Evolutionary conservation across 345 rosid species (phyloP).

Genomic region (Pugionium dolabratum): DNA sequence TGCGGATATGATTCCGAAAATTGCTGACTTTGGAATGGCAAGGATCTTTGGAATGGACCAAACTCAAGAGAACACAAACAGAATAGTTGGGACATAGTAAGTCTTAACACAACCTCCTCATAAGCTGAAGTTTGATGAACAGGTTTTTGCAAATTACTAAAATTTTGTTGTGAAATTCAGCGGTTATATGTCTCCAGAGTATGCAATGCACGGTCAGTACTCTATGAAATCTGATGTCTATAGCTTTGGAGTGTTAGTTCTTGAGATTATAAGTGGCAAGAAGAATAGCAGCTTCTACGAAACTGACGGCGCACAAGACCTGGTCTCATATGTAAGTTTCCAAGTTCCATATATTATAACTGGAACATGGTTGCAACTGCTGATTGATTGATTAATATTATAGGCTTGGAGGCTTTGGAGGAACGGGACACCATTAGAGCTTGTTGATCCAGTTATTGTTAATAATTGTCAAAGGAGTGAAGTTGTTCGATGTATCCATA

Average conservation of each 20-base stretch:
- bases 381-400: neutral
- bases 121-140: neutral
- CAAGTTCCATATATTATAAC: no score
- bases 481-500: slow-evolving; percentile 31
- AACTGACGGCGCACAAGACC: slow-evolving; percentile 23
- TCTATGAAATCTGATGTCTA: slow-evolving; percentile 48
- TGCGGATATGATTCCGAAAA: slow-evolving; percentile 55
- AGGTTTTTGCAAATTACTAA: neutral
- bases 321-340: slow-evolving; percentile 36
- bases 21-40: slow-evolving; percentile 69
- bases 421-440: neutral
- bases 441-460: slow-evolving; percentile 11
- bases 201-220: slow-evolving; percentile 39
- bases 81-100: slow-evolving; percentile 66
- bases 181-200: slow-evolving; percentile 54
- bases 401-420: slow-evolving; percentile 42
- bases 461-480: slow-evolving; percentile 21
- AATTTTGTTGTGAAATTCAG: slow-evolving; percentile 15
- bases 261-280: slow-evolving; percentile 42
- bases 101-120: slow-evolving; percentile 10
- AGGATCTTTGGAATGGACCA: slow-evolving; percentile 49
- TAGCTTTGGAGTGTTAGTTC: slow-evolving; percentile 42
- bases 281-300: slow-evolving; percentile 32
- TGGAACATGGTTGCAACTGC: neutral
- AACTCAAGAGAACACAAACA: slow-evolving; percentile 44